Conservation (phyloP, 768 basidiomycete species). For the Macrolepiota dolichaula region DNA sequence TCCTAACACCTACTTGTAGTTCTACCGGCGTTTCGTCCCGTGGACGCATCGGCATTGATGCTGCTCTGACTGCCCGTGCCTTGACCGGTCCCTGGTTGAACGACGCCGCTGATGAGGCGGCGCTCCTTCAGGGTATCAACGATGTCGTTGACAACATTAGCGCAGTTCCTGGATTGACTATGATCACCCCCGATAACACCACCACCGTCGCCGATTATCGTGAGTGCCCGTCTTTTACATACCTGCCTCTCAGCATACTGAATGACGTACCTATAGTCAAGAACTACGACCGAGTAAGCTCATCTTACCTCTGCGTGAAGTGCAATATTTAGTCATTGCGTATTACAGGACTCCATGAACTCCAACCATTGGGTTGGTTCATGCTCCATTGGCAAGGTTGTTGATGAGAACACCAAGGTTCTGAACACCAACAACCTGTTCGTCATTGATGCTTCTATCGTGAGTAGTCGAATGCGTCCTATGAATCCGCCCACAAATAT, state of each 20-base stretch:
- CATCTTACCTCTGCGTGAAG: neutral
- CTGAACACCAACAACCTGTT: constrained; percentile 47
- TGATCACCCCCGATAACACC: constrained; percentile 60
- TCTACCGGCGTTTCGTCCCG: constrained; percentile 60
- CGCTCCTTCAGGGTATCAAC: constrained; percentile 46
- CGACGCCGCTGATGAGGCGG: constrained; percentile 53
- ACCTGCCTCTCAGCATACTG: neutral
- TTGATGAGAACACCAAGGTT: constrained; percentile 59
- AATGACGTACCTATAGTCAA: constrained; percentile 31
- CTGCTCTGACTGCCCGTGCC: constrained; percentile 43
- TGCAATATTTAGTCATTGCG: neutral
- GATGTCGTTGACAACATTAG: constrained; percentile 41
- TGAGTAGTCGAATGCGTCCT: neutral
- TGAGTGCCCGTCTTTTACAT: neutral
- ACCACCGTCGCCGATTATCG: constrained; percentile 44
- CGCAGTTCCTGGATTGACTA: constrained; percentile 42
- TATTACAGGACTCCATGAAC: constrained; percentile 35
- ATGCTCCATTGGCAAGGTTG: constrained; percentile 30
- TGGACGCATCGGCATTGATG: constrained; percentile 58
- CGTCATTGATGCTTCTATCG: constrained; percentile 44
- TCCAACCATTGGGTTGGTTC: constrained; percentile 65
- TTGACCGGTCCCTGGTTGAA: constrained; percentile 56
- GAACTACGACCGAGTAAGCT: constrained; percentile 29
- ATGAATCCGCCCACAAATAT: constrained; percentile 28
- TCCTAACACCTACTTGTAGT: constrained; percentile 20